Evolutionary conservation across 805 yeast genomes (phyloP).

Genomic region (Nakazawaea wyomingensis): DNA sequence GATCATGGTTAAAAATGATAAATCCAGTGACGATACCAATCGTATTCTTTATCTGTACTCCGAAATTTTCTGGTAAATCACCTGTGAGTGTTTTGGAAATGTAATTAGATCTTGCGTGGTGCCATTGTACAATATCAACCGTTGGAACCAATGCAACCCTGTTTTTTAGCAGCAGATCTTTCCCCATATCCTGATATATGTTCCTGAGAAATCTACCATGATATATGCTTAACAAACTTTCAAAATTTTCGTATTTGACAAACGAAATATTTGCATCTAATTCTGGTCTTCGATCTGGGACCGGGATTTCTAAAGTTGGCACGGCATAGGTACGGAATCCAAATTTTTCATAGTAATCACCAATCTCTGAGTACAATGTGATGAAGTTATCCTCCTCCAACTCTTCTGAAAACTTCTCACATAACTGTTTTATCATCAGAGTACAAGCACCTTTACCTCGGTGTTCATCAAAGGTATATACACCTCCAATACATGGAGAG

Average conservation of each 20-base stretch:
- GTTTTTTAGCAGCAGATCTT: slow-evolving; percentile 16
- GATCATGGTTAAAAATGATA: slow-evolving; percentile 39
- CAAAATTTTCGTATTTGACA: slow-evolving; percentile 10
- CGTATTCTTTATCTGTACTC: slow-evolving; percentile 17
- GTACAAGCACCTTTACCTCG: slow-evolving; percentile 56
- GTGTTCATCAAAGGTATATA: slow-evolving; percentile 41
- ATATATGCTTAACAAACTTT: slow-evolving; percentile 1
- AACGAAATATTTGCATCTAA: slow-evolving; percentile 5
- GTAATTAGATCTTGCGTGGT: slow-evolving; percentile 29
- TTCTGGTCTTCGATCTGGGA: background rate
- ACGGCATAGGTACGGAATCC: slow-evolving; percentile 41
- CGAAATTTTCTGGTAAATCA: slow-evolving; percentile 7
- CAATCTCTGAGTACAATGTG: slow-evolving; percentile 69
- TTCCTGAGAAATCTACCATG: slow-evolving; percentile 4
- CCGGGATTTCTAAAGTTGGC: slow-evolving; percentile 17
- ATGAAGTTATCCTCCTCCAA: slow-evolving; percentile 29
- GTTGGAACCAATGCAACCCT: slow-evolving; percentile 32
- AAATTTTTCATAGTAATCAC: slow-evolving; percentile 55
- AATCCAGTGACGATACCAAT: slow-evolving; percentile 23
- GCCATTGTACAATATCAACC: slow-evolving; percentile 36
- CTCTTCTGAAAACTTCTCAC: slow-evolving; percentile 17
- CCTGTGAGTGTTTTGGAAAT: slow-evolving; percentile 11
- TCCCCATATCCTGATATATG: slow-evolving; percentile 18
- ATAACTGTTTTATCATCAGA: slow-evolving; percentile 36
- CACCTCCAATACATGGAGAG: slow-evolving; percentile 52